These are phyloP conservation scores for Cucumis sativus DNA, from an alignment of 306 rosid species.

Conservation along the genomic window Cucumber_9930_V3 NC_026657.2:8199001-8199500, in stretches of 20 bases:
- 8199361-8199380: background rate
- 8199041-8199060: background rate
- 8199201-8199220: background rate
- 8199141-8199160: background rate
- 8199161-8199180: constrained; percentile 6
- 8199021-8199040: background rate
- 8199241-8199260: background rate
- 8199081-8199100: background rate
- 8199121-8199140: constrained; percentile 1
- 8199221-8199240: background rate
- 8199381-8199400: background rate
- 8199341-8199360: background rate
- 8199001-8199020: constrained; percentile 11
- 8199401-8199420: background rate
- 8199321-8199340: background rate
- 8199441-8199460: too few species aligned
- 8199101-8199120: constrained; percentile 6
- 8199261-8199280: background rate
- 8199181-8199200: constrained; percentile 4
- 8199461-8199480: background rate
- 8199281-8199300: background rate
- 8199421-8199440: background rate
- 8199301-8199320: background rate
- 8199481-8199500: too few species aligned
- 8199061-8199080: background rate